These are phyloP conservation scores for Mycena sanguinolenta DNA, from an alignment of 768 basidiomycete genomes.

Conservation along the genomic window DNA sequence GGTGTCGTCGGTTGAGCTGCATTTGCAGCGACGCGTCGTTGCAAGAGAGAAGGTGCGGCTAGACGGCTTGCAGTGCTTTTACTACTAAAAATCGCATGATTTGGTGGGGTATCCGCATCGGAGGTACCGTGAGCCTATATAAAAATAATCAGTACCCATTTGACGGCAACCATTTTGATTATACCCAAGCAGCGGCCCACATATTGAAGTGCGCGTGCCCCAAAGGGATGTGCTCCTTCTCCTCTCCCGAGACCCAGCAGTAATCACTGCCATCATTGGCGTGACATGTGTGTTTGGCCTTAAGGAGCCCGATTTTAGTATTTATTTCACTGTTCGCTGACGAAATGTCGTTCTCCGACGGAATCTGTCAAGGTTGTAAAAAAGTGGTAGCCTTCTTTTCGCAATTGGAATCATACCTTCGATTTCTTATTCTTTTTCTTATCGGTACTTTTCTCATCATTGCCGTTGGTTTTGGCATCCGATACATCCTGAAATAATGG, in stretches of 20 bases:
- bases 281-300: conserved; percentile 1
- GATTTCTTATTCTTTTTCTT: neutral
- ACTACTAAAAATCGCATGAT: neutral
- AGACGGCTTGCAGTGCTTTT: neutral
- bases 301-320: neutral
- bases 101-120: neutral
- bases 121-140: neutral
- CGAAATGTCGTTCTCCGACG: conserved; percentile 2
- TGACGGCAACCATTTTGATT: too few relatives aligned
- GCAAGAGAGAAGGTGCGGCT: neutral
- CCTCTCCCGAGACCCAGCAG: conserved; percentile 9
- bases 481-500: too few relatives aligned
- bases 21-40: conserved; percentile 15
- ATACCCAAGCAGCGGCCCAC: conserved; percentile 16
- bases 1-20: neutral
- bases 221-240: neutral
- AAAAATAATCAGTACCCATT: neutral
- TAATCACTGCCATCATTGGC: conserved; percentile 8
- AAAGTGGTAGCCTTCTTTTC: neutral
- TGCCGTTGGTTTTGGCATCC: neutral
- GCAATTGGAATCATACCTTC: neutral
- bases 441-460: neutral
- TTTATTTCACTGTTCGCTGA: conserved; percentile 15
- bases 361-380: neutral
- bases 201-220: conserved; percentile 2